These are phyloP conservation scores for Termitomyces sp. DNA, from an alignment of 768 basidiomycete genomes.

Conservation along the genomic window DNA sequence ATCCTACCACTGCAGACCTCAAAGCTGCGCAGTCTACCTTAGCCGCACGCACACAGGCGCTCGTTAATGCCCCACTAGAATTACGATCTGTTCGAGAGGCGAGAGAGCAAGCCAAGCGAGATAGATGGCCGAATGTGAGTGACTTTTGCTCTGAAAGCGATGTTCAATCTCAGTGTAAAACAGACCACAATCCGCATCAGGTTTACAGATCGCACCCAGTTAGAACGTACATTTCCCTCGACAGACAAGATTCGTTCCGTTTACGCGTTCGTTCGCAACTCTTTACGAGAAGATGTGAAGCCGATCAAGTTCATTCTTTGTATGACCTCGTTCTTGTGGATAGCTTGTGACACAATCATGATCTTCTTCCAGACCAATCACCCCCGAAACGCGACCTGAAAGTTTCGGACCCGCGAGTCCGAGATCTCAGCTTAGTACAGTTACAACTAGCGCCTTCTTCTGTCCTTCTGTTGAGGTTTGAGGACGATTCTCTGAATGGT, in stretches of 20 bases:
- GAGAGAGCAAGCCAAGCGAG: constrained; percentile 49
- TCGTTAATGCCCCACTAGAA: constrained; percentile 68
- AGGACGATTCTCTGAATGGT: constrained; percentile 70
- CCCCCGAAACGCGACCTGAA: constrained; percentile 83
- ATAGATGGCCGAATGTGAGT: constrained; percentile 71
- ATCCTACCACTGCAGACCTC: constrained; percentile 65
- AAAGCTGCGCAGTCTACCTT: constrained; percentile 61
- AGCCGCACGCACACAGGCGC: constrained; percentile 51
- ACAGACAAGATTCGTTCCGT: constrained; percentile 75
- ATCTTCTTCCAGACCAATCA: constrained; percentile 53
- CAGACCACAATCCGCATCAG: constrained; percentile 80
- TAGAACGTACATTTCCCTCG: constrained; percentile 77
- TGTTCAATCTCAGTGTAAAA: neutral
- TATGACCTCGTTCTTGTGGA: constrained; percentile 30
- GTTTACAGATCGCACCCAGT: constrained; percentile 75
- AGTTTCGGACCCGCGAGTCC: constrained; percentile 70
- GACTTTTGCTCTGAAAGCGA: neutral
- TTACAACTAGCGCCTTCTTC: constrained; percentile 79
- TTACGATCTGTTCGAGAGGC: constrained; percentile 60
- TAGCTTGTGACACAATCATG: neutral
- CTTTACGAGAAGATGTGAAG: constrained; percentile 70
- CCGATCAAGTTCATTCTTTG: constrained; percentile 82
- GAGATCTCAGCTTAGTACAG: constrained; percentile 60
- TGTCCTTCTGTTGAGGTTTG: constrained; percentile 70
- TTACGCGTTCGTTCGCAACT: constrained; percentile 77